These are phyloP conservation scores for Coemansia sp. DNA, from an alignment of 192 early-diverging fungal genomes.

Conservation along the genomic window DNA sequence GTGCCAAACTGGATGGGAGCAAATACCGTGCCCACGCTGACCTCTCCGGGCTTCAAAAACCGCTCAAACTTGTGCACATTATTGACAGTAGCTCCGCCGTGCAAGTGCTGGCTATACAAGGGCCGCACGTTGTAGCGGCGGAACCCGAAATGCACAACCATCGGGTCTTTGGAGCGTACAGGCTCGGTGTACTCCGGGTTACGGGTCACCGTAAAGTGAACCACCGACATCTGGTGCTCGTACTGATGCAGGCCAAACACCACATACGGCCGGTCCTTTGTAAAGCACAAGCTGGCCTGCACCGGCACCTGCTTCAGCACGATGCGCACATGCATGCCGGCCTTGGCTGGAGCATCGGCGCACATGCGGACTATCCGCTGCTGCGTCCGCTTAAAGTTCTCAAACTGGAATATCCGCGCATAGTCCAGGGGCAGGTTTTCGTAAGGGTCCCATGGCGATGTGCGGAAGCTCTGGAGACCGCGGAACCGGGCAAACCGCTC, in stretches of 20 bases:
- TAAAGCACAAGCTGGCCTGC: slow-evolving; percentile 23
- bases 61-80: slow-evolving; percentile 95
- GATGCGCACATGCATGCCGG: slow-evolving; percentile 74
- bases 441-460: slow-evolving; percentile 96
- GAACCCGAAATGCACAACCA: slow-evolving; percentile 87
- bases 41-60: slow-evolving; percentile 74
- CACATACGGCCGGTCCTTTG: slow-evolving; percentile 36
- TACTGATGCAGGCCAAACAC: slow-evolving; percentile 78
- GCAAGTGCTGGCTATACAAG: slow-evolving; percentile 85
- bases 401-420: slow-evolving; percentile 93
- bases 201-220: slow-evolving; percentile 78
- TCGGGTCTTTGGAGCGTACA: slow-evolving; percentile 89
- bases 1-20: slow-evolving; percentile 89
- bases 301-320: slow-evolving; percentile 62
- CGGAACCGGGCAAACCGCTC: slow-evolving; percentile 91
- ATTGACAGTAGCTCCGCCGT: slow-evolving; percentile 75
- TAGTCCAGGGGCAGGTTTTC: slow-evolving; percentile 98
- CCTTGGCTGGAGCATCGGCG: slow-evolving; percentile 55
- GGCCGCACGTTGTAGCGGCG: slow-evolving; percentile 80
- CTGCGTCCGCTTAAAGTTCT: slow-evolving; percentile 81
- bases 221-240: slow-evolving; percentile 91
- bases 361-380: slow-evolving; percentile 61
- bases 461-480: slow-evolving; percentile 91
- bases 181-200: slow-evolving; percentile 69
- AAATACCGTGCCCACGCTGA: slow-evolving; percentile 81